phyloP scores from a whole-genome alignment of 139 green algal species.

The Chlamydomonas incerta region DNA sequence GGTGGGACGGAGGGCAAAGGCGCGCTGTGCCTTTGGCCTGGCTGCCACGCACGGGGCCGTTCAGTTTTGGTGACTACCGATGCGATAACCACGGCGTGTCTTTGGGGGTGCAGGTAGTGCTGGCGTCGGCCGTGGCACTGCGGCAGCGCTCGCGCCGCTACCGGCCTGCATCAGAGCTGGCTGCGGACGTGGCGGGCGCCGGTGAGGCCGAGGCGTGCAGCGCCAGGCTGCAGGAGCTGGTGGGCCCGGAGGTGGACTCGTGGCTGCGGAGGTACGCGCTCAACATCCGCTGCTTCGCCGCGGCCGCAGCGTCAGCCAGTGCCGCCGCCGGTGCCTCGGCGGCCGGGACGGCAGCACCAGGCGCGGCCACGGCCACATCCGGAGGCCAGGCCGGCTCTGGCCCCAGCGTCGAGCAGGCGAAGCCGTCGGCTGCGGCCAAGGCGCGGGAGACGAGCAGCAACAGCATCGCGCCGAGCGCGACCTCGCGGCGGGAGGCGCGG shows the following conservation, averaged over 20 bases:
- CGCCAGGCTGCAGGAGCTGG: conserved; percentile 1
- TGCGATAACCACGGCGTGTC: too few species aligned
- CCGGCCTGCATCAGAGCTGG: neutral
- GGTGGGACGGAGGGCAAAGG: too few species aligned
- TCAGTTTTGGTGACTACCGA: neutral
- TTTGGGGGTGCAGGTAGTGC: neutral
- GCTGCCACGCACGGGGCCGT: too few species aligned
- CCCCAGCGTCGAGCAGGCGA: too few species aligned
- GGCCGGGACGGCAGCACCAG: too few species aligned
- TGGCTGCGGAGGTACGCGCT: conserved; percentile 12
- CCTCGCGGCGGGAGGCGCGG: too few species aligned
- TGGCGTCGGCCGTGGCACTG: neutral
- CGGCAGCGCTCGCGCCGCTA: neutral
- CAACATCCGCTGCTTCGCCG: conserved; percentile 21
- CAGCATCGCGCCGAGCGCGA: too few species aligned
- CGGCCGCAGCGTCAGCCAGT: neutral
- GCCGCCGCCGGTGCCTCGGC: too few species aligned
- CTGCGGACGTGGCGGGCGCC: neutral
- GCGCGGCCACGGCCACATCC: too few species aligned
- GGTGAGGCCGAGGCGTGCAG: neutral
- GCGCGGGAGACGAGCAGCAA: too few species aligned
- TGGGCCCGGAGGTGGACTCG: neutral
- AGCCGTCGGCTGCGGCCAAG: too few species aligned
- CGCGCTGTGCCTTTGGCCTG: neutral
- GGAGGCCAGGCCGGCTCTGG: too few species aligned